Conservation (phyloP, 371 early-diverging fungal species). For the Choanephora cucurbitarum region DNA sequence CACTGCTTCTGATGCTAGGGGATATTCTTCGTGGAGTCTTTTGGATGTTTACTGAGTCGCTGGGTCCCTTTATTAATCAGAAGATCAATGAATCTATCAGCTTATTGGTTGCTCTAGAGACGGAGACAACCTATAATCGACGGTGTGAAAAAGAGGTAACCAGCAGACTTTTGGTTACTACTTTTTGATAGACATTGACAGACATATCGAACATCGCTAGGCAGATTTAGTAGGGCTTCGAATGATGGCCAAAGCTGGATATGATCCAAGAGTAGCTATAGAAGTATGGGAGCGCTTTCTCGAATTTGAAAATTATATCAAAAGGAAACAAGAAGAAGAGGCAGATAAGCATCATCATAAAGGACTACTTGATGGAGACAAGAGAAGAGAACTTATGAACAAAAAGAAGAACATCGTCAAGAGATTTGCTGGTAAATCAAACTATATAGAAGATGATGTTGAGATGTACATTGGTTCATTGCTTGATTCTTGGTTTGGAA, state of each 20-base stretch:
- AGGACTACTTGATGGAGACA: background rate
- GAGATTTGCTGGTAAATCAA: too few species aligned
- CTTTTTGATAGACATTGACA: background rate
- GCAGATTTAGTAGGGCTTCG: slow-evolving; percentile 48
- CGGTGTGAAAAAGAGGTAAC: slow-evolving; percentile 44
- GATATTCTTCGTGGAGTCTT: slow-evolving; percentile 51
- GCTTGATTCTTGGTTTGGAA: slow-evolving; percentile 48
- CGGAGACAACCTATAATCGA: slow-evolving; percentile 46
- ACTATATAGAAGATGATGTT: slow-evolving; percentile 17
- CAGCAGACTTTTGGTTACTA: background rate
- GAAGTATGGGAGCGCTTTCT: slow-evolving; percentile 53
- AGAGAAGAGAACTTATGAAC: background rate
- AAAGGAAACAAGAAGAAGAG: background rate
- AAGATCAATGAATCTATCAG: slow-evolving; percentile 47
- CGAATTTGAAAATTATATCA: slow-evolving; percentile 34
- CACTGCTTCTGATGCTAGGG: slow-evolving; percentile 47
- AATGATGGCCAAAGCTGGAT: slow-evolving; percentile 57
- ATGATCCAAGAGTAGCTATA: slow-evolving; percentile 51
- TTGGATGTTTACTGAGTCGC: slow-evolving; percentile 49
- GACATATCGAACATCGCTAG: too few species aligned
- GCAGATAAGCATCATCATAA: too few species aligned
- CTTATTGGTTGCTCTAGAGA: slow-evolving; percentile 33
- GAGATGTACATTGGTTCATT: slow-evolving; percentile 30
- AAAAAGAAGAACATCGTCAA: slow-evolving; percentile 17
- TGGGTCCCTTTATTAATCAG: slow-evolving; percentile 52